Percentiles rank a stretch among this genome's conserved stretches.
These are phyloP conservation scores for Aspergillus bombycis DNA, from an alignment of 2,329 filamentous ascomycete species.

Conservation along the genomic window DNA sequence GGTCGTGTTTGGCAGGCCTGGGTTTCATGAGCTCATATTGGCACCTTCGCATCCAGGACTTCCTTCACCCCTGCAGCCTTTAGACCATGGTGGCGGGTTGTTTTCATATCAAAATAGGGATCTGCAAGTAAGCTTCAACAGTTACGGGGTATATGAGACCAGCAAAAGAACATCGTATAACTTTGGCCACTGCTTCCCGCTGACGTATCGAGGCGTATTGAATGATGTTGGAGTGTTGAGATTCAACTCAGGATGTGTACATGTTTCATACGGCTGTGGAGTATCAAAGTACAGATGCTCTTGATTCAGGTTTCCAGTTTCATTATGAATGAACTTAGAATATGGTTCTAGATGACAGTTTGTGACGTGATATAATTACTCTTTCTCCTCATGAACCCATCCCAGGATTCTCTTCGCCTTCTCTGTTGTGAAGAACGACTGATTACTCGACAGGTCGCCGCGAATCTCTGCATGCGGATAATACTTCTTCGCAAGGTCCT, in stretches of 20 bases:
- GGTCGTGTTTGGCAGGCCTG: background rate
- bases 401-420: slow-evolving; percentile 23
- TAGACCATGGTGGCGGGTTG: too few species aligned
- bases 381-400: slow-evolving; percentile 35
- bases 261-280: too few species aligned
- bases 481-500: slow-evolving; percentile 28
- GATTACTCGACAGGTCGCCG: slow-evolving; percentile 25
- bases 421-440: slow-evolving; percentile 26
- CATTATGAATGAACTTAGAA: background rate
- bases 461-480: slow-evolving; percentile 30
- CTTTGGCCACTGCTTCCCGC: too few species aligned
- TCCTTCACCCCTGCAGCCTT: too few species aligned
- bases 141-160: too few species aligned
- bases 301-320: background rate
- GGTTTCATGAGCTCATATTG: background rate
- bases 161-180: too few species aligned
- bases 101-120: too few species aligned
- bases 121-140: too few species aligned
- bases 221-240: too few species aligned
- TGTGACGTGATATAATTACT: slow-evolving; percentile 16
- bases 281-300: background rate
- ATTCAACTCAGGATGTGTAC: too few species aligned
- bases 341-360: background rate
- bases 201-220: too few species aligned
- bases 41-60: background rate